Base-by-base conservation (phyloP, 192 early-diverging fungal species). In the Coemansia sp. region DNA sequence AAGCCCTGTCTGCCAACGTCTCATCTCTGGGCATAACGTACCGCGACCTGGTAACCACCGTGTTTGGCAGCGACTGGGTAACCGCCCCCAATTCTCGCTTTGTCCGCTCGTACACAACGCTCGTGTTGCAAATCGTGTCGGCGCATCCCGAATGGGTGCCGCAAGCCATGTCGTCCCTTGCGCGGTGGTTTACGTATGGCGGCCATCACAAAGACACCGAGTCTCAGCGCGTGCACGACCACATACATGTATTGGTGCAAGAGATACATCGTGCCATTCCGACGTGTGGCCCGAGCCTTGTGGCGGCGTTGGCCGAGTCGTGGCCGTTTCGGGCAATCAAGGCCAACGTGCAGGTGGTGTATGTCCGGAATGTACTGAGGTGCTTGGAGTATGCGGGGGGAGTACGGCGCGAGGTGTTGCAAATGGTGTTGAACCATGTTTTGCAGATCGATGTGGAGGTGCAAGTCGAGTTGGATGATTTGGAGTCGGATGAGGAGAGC, bases 361-460 rank as follows among this genome's bases (percentile, higher is more conserved):
- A 69, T 48, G 19, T 94, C 28, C 87, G 88, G 55, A 95, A 93
- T 65, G 66, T 92, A 22, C 69, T 97, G 25, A 68, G 83, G 31
- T 75, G 94, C 9, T 55, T 91, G 0, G 87, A 90, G 8, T 98
- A 98, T 68, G 87, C 89, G 5, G 85, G 85, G 0, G 84, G 86
- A 1, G 69, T 97, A 21, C 76, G 89, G 26, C 75, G 83, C 47
- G 86, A 91, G 55, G 70, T 96, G 19, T 78, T 96, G 21, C 72
- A 81, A 19, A 74, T 97, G 17, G 80, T 91, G 2, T 73, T 98
- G 21, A 93, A 97, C 42, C 81, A 87, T n/a, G 81, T 93, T 5
- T 85, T 96, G 6, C 88, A 94, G 58, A 87, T 98, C 44, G 96
- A 98, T 70, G 95, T 78, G 12, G 94, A 94, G 62, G 93, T 98